Conservation (phyloP, 2,329 filamentous ascomycete species). For the Thielaviopsis populi region DNA sequence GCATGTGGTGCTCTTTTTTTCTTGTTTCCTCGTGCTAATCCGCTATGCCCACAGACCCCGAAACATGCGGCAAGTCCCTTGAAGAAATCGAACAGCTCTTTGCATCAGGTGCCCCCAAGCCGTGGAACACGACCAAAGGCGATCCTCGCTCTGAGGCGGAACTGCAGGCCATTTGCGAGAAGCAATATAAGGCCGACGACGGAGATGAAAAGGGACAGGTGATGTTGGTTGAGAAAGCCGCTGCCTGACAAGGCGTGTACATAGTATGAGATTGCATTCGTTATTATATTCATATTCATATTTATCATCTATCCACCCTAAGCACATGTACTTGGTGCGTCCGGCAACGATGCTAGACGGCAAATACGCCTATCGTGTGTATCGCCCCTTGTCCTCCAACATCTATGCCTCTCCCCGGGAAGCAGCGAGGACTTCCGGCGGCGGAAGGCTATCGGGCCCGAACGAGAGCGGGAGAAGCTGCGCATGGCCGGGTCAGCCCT, state of each 20-base stretch:
- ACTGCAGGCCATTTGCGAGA: slow-evolving; percentile 21
- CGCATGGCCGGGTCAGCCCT: background rate
- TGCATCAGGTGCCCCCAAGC: slow-evolving; percentile 22
- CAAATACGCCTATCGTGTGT: no score
- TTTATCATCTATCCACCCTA: background rate
- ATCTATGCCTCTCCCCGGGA: background rate
- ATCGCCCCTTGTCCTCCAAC: background rate
- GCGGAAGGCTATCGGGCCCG: slow-evolving; percentile 44
- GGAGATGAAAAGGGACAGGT: slow-evolving; percentile 15
- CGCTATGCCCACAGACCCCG: slow-evolving; percentile 21
- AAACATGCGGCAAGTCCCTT: slow-evolving; percentile 29
- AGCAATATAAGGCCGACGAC: slow-evolving; percentile 16
- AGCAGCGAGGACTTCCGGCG: slow-evolving; percentile 16
- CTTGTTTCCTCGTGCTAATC: background rate
- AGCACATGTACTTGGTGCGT: no score
- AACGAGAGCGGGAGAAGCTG: slow-evolving; percentile 55
- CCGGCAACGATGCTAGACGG: no score
- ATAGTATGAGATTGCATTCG: slow-evolving; percentile 1
- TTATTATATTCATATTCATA: background rate
- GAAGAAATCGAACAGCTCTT: slow-evolving; percentile 29
- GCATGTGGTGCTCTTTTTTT: no score
- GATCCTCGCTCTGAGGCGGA: slow-evolving; percentile 21
- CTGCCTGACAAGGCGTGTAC: background rate
- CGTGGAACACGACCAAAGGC: slow-evolving; percentile 28
- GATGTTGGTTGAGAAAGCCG: background rate